Percentiles rank a stretch among this genome's conserved stretches.
These are phyloP conservation scores for Coemansia sp. DNA, from an alignment of 192 early-diverging fungal species.

Conservation along the genomic window DNA sequence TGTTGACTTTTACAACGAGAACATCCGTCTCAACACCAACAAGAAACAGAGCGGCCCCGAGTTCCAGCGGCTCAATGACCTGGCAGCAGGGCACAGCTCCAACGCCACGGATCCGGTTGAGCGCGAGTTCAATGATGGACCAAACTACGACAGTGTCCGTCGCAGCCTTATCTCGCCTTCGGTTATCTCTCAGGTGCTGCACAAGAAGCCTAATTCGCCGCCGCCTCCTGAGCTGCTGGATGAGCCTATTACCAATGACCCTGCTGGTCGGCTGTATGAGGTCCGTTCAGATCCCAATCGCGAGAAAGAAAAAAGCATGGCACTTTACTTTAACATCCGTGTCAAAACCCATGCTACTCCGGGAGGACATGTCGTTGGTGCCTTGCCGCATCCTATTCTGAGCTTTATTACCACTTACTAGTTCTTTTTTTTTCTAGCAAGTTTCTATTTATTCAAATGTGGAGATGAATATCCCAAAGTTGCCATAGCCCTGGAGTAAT, in stretches of 20 bases:
- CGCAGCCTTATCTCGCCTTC: conserved; percentile 41
- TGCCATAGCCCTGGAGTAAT: no score
- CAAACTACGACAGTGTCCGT: conserved; percentile 20
- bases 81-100: conserved; percentile 43
- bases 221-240: conserved; percentile 43
- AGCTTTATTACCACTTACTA: conserved; percentile 47
- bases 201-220: conserved; percentile 29
- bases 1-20: conserved; percentile 44
- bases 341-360: conserved; percentile 26
- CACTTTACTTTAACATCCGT: conserved; percentile 42
- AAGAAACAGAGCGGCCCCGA: conserved; percentile 27
- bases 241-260: conserved; percentile 44
- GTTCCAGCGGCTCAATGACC: conserved; percentile 27
- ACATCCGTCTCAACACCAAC: conserved; percentile 33
- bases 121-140: conserved; percentile 34
- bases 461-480: no score
- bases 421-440: not conserved
- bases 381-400: conserved; percentile 39
- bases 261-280: conserved; percentile 44
- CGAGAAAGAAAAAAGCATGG: conserved; percentile 36
- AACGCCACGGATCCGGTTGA: conserved; percentile 12
- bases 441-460: not conserved
- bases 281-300: conserved; percentile 32
- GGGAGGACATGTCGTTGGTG: conserved; percentile 20
- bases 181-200: conserved; percentile 32